These are phyloP conservation scores for Cyanophora paradoxa DNA, from an alignment of 78 protist genomes.

Conservation along the genomic window DNA sequence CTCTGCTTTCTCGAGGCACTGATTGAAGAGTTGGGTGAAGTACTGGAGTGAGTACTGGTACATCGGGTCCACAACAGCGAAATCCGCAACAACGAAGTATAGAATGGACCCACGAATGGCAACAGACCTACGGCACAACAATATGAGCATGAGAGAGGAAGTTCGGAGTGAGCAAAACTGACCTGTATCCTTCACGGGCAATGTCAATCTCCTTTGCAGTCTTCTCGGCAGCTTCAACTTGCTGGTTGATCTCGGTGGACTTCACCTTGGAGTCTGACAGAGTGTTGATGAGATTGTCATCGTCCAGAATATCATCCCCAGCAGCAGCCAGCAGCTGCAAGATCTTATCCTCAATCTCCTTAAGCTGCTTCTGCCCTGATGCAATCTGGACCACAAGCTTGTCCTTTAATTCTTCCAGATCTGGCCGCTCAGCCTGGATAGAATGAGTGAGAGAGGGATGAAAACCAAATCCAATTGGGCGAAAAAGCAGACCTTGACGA, in stretches of 20 bases:
- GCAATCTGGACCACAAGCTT: slow-evolving; percentile 39
- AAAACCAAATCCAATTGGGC: not conserved
- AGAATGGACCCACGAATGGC: slow-evolving; percentile 17
- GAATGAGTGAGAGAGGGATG: not conserved
- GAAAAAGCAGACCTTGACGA: not conserved
- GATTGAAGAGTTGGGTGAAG: slow-evolving; percentile 34
- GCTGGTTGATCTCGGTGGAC: slow-evolving; percentile 25
- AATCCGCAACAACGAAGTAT: slow-evolving; percentile 23
- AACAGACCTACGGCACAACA: not conserved
- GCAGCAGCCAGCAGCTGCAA: slow-evolving; percentile 42
- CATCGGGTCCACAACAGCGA: slow-evolving; percentile 53
- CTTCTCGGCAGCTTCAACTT: slow-evolving; percentile 24
- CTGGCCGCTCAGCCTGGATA: slow-evolving; percentile 45
- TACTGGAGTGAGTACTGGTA: slow-evolving; percentile 53
- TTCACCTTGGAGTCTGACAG: slow-evolving; percentile 39
- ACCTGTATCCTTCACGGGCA: slow-evolving; percentile 25
- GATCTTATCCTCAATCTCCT: slow-evolving; percentile 47
- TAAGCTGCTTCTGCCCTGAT: slow-evolving; percentile 19
- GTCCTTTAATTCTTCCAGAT: slow-evolving; percentile 37
- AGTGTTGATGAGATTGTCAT: slow-evolving; percentile 44
- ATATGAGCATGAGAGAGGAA: too few species aligned
- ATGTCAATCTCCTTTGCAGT: slow-evolving; percentile 29
- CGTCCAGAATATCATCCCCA: slow-evolving; percentile 55
- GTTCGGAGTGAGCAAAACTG: not conserved
- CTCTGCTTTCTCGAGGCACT: slow-evolving; percentile 23